These are phyloP conservation scores for Cladosporium sp. DNA, from an alignment of 2,329 filamentous ascomycete species.

Conservation along the genomic window DNA sequence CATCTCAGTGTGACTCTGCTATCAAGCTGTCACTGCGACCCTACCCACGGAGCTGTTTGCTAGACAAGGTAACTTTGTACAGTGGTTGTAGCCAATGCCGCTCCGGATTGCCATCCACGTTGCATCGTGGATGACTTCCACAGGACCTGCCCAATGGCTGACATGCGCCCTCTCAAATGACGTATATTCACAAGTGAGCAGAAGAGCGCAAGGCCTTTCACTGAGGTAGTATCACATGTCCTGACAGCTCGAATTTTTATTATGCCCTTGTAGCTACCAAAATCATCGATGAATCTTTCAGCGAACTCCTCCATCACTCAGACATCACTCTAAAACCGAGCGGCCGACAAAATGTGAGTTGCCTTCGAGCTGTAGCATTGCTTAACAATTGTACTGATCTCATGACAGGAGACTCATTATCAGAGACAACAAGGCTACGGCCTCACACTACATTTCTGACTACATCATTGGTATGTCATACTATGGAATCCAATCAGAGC, in stretches of 20 bases:
- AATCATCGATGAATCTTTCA: not conserved
- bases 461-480: constrained; percentile 64
- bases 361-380: not conserved
- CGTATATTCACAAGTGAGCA: not conserved
- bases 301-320: not conserved
- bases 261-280: too few relatives aligned
- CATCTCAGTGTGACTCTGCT: not conserved
- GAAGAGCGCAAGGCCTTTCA: not conserved
- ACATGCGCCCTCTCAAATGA: not conserved
- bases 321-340: not conserved
- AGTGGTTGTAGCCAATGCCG: constrained; percentile 1
- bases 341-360: not conserved
- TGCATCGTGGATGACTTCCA: constrained; percentile 3
- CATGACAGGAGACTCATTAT: constrained; percentile 73
- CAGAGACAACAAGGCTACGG: constrained; percentile 63
- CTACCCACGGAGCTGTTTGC: constrained; percentile 5
- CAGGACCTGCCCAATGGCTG: not conserved
- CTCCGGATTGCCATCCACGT: constrained; percentile 2
- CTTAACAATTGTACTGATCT: not conserved
- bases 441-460: constrained; percentile 72
- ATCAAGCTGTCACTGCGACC: not conserved
- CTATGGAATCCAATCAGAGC: not conserved
- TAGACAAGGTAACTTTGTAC: constrained; percentile 1
- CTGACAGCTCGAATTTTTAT: too few relatives aligned
- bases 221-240: not conserved